Percentiles rank a stretch among this genome's conserved stretches.
Conservation (phyloP, 495 filamentous ascomycete genomes). For the Trichocladium uniseriatum region DNA sequence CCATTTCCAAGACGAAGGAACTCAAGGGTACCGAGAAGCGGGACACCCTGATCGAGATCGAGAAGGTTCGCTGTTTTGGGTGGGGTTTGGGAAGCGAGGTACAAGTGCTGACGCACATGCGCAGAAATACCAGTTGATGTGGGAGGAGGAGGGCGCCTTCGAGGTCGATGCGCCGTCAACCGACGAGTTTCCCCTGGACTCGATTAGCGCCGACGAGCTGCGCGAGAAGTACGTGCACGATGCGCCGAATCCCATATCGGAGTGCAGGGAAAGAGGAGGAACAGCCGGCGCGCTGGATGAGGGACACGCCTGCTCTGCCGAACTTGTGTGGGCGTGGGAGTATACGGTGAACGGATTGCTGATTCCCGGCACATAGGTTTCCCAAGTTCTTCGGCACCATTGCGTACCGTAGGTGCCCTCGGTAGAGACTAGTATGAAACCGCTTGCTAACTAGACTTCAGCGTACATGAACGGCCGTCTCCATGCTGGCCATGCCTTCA, state of each 20-base stretch:
- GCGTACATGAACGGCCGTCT: conserved; percentile 90
- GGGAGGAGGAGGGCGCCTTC: conserved; percentile 73
- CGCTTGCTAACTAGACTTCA: neutral
- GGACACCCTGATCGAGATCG: conserved; percentile 74
- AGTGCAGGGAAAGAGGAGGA: neutral
- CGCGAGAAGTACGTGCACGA: conserved; percentile 49
- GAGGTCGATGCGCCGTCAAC: conserved; percentile 72
- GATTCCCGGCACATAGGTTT: conserved; percentile 11
- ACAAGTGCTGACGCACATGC: neutral
- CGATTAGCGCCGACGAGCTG: conserved; percentile 60
- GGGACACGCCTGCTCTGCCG: neutral
- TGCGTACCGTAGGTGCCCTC: conserved; percentile 55
- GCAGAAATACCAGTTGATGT: conserved; percentile 72
- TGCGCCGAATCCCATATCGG: neutral
- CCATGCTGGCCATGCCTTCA: conserved; percentile 88
- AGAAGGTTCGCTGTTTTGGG: conserved; percentile 43
- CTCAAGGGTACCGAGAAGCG: conserved; percentile 73
- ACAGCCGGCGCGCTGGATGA: neutral
- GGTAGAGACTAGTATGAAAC: no score
- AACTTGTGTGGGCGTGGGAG: neutral
- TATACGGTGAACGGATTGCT: neutral
- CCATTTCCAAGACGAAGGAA: conserved; percentile 42
- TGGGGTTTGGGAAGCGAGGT: neutral
- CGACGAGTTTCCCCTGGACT: conserved; percentile 60
- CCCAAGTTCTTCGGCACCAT: conserved; percentile 93